Evolutionary conservation across 352 stramenopile species (phyloP), one percentile per base, ranked within the genome.

Genomic region (Phytophthora cactorum): DNA sequence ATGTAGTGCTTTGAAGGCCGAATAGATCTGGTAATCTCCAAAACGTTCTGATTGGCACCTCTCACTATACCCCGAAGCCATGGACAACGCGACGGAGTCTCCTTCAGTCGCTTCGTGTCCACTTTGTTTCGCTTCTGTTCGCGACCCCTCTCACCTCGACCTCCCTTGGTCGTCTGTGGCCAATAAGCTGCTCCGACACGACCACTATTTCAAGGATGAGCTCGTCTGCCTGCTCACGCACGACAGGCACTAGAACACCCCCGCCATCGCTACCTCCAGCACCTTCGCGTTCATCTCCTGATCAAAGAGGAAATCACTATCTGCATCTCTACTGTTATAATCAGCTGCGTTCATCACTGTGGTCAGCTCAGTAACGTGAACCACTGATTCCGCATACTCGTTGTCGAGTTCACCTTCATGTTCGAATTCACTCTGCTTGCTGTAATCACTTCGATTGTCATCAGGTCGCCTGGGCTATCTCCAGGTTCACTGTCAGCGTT

Each of bases 261-360:
- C 17, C 17, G 17, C 17, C 17, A 22, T 22, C 17, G 17, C 17
- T 22, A 22, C 17, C 17, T 0, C 17, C 17, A 22, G 17, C 17
- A 29, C 22, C 32, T 57, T 45, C 50, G 31, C 7, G 17, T 29
- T 45, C 15, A 45, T 57, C 50, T 14, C 32, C n/a, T 14, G 31
- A 57, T 45, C 11, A 57, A 57, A 57, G n/a, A 57, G 22, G 9
- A 3, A 36, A 31, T 44, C 50, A n/a, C 44, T 38, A 28, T 50
- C 44, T 50, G 29, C 32, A 11, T 4, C 29, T 25, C n/a, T 46
- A 22, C 14, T 17, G 5, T 25, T 0, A 11, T 6, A 46, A 25
- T 15, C 14, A 15, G 11, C 39, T 5, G 7, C 12, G 4, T 22
- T 22, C 8, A 17, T 17, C 5, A 46, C 39, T 7, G n/a, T 4